Evolutionary conservation across 2,329 filamentous ascomycete species (phyloP), one percentile per base, ranked within the genome.

Genomic region (Diaporthe capsici): DNA sequence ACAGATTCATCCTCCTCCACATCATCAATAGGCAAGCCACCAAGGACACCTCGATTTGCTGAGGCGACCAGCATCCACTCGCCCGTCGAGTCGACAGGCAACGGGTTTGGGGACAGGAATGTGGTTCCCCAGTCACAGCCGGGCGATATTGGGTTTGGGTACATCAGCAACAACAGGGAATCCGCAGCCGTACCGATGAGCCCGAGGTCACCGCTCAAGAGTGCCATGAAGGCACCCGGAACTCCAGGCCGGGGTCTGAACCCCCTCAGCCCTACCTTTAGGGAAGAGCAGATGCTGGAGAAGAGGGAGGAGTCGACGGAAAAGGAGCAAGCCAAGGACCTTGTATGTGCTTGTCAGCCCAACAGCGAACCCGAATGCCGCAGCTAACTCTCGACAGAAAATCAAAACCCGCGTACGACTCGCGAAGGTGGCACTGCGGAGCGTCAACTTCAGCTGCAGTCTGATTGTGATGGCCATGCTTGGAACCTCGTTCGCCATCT

Each of bases 361-460:
- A n/a, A 17, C 13, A 25, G 13, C 22, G 15, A 28, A 15, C 7
- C 28, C 31, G 17, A 6, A 53, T 31, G 25, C 44, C 17, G 42
- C 71, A 72, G 81, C 80, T 83, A 80, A 85, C 80, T 79, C 72
- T 5, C 9, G 75, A 63, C 82, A 98, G 96, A 97, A 94, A 93
- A 91, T 98, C 84, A 98, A 98, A 87, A 93, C 93, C 49, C 92
- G 95, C 79, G 96, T 98, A 47, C 92, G 97, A 63, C 89, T 98
- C 85, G 97, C 96, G 80, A 99, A 99, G 88, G 93, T 98, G 80
- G 91, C 98, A 77, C 92, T 99, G n/a, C 94, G 97, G 79, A 94
- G 95, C 74, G 94, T 98, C 86, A 98, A 96, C 89, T 98, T 99
- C 85, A 95, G 95, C 84, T 99, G 97, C 88, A 96, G 94, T 84